These are phyloP conservation scores for Ceratocystiopsis sp. DNA, from an alignment of 2,329 filamentous ascomycete species.

Conservation along the genomic window DNA sequence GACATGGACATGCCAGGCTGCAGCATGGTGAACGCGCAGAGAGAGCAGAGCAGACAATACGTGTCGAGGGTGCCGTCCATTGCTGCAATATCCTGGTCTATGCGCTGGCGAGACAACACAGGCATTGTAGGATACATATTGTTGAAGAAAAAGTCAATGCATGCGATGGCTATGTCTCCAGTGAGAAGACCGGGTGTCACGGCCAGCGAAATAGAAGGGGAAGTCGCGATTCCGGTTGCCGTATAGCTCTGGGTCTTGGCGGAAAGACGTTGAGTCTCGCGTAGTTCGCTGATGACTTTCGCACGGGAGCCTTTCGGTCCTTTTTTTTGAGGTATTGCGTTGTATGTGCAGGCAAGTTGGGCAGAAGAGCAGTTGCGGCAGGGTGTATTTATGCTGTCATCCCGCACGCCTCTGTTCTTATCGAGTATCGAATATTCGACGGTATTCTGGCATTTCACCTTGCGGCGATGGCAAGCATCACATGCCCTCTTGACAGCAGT, in stretches of 20 bases:
- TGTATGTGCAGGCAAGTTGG: conserved; percentile 54
- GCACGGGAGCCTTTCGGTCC: conserved; percentile 58
- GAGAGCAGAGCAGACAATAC: conserved; percentile 46
- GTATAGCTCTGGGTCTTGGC: conserved; percentile 37
- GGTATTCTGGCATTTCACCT: conserved; percentile 42
- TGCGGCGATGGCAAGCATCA: conserved; percentile 57
- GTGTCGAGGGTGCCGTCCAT: conserved; percentile 46
- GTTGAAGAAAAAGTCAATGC: conserved; percentile 50
- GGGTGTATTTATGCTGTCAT: conserved; percentile 43
- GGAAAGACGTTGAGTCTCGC: conserved; percentile 48
- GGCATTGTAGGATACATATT: conserved; percentile 49
- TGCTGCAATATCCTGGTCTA: conserved; percentile 41
- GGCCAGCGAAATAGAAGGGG: conserved; percentile 8
- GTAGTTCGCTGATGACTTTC: conserved; percentile 58
- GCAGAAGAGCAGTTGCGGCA: conserved; percentile 55
- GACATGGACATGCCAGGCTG: conserved; percentile 47
- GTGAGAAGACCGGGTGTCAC: conserved; percentile 45
- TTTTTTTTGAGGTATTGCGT: conserved; percentile 60
- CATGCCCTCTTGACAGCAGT: conserved; percentile 45
- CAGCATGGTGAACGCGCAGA: conserved; percentile 51
- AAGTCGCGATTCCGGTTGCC: too few relatives aligned
- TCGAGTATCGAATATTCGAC: too few relatives aligned
- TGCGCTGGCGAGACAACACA: conserved; percentile 38
- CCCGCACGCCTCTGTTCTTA: too few relatives aligned
- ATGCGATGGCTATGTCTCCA: conserved; percentile 45